Percentiles rank a stretch among this genome's conserved stretches.
Evolutionary conservation across 1,139 yeast species (phyloP).

Genomic region (Barnettozyma hawaiiensis): DNA sequence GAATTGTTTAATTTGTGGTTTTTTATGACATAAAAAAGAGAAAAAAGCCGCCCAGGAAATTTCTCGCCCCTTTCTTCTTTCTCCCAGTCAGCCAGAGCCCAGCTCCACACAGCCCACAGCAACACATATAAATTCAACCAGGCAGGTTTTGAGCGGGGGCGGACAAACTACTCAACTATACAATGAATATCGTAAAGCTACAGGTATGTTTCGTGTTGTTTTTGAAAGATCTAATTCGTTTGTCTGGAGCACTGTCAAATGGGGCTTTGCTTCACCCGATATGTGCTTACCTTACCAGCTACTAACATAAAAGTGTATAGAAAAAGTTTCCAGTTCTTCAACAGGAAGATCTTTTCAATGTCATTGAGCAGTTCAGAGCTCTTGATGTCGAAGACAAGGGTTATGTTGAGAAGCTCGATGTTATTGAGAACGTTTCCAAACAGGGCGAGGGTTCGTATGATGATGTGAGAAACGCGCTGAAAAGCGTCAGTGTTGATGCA

Average conservation of each 20-base stretch:
- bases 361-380: constrained; percentile 76
- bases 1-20: no score
- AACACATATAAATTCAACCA: no score
- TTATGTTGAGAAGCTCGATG: constrained; percentile 90
- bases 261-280: background rate
- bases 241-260: no score
- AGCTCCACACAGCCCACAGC: no score
- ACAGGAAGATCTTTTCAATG: constrained; percentile 78
- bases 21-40: no score
- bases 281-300: no score
- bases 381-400: constrained; percentile 92
- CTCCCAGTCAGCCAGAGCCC: no score
- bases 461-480: constrained; percentile 88
- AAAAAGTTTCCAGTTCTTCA: constrained; percentile 80
- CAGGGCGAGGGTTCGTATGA: constrained; percentile 82
- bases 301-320: constrained; percentile 29
- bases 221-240: no score
- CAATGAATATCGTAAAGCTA: constrained; percentile 51
- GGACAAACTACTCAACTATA: no score
- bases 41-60: no score
- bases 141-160: no score
- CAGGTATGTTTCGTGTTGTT: constrained; percentile 33
- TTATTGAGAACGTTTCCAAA: constrained; percentile 75
- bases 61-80: no score
- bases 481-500: constrained; percentile 88